A percentile compares a stretch with the other conserved stretches of the same genome.
These are phyloP conservation scores for Aspergillus novoparasiticus DNA, from an alignment of 2,329 filamentous ascomycete species.

Conservation along the genomic window DNA sequence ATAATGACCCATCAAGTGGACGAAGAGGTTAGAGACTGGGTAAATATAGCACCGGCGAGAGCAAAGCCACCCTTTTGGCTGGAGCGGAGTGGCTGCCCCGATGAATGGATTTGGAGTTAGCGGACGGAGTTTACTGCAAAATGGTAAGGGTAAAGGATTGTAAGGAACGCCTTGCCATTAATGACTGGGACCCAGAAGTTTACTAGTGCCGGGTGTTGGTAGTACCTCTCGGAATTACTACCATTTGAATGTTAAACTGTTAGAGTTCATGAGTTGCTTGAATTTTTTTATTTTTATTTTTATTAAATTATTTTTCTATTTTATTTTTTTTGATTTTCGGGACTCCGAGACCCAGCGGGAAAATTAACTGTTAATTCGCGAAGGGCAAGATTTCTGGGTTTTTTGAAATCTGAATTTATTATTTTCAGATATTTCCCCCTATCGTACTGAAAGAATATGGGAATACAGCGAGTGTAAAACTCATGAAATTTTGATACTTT, in stretches of 20 bases:
- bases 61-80: neutral
- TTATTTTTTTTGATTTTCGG: neutral
- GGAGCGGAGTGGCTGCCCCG: neutral
- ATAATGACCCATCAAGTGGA: neutral
- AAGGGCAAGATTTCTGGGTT: neutral
- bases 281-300: neutral
- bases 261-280: constrained; percentile 4
- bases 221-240: constrained; percentile 13
- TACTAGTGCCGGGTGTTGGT: constrained; percentile 13
- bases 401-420: neutral
- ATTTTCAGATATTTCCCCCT: neutral
- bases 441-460: neutral
- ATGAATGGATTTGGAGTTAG: neutral
- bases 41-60: neutral
- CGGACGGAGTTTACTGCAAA: neutral
- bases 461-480: neutral
- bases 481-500: neutral
- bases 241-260: constrained; percentile 8
- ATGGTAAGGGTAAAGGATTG: neutral
- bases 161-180: constrained; percentile 10
- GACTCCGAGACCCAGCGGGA: neutral
- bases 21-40: neutral
- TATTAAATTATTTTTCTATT: no score
- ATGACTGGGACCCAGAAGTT: constrained; percentile 5
- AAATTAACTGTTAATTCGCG: neutral